Evolutionary conservation across 2,329 filamentous ascomycete genomes (phyloP), one percentile per base, ranked within the genome.

Genomic region (Sphaerulina vaccinii): DNA sequence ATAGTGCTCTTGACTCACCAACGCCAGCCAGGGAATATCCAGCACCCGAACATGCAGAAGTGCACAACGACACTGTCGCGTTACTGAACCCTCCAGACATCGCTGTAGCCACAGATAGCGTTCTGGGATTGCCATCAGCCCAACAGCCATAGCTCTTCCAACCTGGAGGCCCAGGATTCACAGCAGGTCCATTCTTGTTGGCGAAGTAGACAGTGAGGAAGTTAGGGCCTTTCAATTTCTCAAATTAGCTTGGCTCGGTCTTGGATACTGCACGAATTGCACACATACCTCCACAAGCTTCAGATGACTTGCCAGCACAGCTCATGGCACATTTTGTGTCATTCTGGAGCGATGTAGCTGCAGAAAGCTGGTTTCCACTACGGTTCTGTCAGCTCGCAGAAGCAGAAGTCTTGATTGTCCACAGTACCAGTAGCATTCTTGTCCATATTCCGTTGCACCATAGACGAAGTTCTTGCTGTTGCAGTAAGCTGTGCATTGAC

Each of bases 111-210:
- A 67, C 49, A 1, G 54, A 50, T 15, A 59, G 54, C 3, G 61
- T 58, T 24, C 59, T 55, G 19, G 49, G 37, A 18, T 55, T 54
- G 21, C 54, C 52, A 47, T 70, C 67, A 6, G 59, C 58, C 51
- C 59, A 70, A 52, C 68, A 70, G 3, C 68, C 68, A 24, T 58
- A 57, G 27, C 62, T 65, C 1, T 64, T 67, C 66, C 60, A 62
- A 16, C 52, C 52, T 6, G 53, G 19, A 6, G 59, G 59, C 8
- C 58, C 60, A 16, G 57, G 52, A 37, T 58, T 60, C 4, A 50
- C 50, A 15, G 46, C 23, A 21, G 60, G 60, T 2, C 57, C 57
- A 47, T 54, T 41, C 32, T 52, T 57, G 24, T 61, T 61, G 3
- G 60, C 59, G 33, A 54, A 62, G 48, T 65, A 65, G 22, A 65